A percentile compares a stretch with the other conserved stretches of the same genome.
Evolutionary conservation across 1,284 basidiomycete species (phyloP).

Genomic region (Pseudozyma tsukubaensis): DNA sequence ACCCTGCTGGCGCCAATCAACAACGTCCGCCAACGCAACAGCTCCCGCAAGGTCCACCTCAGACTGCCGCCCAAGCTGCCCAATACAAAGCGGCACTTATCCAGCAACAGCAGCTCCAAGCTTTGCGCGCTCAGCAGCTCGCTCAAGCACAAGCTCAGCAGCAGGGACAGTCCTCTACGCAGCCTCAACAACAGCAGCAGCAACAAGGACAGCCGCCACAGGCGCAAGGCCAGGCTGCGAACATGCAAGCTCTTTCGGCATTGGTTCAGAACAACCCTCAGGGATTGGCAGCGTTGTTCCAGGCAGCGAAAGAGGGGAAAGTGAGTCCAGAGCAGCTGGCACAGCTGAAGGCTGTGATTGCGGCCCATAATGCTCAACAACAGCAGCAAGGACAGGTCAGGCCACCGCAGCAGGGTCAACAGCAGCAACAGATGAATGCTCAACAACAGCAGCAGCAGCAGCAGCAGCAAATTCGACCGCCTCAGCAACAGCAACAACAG

Average conservation of each 20-base stretch:
- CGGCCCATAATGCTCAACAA: conserved; percentile 27
- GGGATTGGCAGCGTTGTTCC: conserved; percentile 53
- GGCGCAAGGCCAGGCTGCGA: conserved; percentile 33
- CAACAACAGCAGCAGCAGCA: conserved; percentile 27
- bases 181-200: conserved; percentile 29
- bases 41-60: conserved; percentile 29
- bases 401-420: conserved; percentile 24
- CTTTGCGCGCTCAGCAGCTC: conserved; percentile 40
- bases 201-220: conserved; percentile 18
- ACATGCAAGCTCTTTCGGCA: conserved; percentile 51
- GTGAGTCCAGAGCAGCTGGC: conserved; percentile 58
- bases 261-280: conserved; percentile 61
- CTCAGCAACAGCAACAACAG: conserved; percentile 14
- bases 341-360: conserved; percentile 48
- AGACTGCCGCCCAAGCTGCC: conserved; percentile 37
- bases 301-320: conserved; percentile 60
- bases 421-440: conserved; percentile 15
- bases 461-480: conserved; percentile 15
- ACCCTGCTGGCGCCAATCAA: conserved; percentile 8
- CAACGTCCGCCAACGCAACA: conserved; percentile 16
- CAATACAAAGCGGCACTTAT: conserved; percentile 49
- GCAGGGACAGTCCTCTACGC: conserved; percentile 24
- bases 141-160: conserved; percentile 47
- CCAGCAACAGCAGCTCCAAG: conserved; percentile 55
- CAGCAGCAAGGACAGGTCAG: conserved; percentile 21